These are phyloP conservation scores for Phenoliferia sp. DNA, from an alignment of 1,284 basidiomycete genomes.

Conservation along the genomic window DNA sequence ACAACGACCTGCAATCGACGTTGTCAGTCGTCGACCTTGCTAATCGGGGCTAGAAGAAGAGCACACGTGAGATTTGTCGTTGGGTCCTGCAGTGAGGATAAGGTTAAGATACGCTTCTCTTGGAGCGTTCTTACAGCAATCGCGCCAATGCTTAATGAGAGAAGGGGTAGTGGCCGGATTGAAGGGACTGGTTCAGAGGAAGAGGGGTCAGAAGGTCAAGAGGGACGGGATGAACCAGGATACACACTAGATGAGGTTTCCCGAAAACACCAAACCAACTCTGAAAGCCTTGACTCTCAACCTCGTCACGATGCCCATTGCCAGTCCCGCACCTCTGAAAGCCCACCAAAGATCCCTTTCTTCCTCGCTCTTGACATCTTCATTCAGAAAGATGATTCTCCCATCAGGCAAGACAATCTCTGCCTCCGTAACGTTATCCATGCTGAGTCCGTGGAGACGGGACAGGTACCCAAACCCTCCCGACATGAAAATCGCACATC, in stretches of 20 bases:
- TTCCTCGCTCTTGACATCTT: constrained; percentile 18
- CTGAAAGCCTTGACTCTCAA: constrained; percentile 82
- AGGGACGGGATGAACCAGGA: neutral
- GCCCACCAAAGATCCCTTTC: constrained; percentile 72
- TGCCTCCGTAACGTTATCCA: constrained; percentile 65
- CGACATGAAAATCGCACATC: constrained; percentile 22
- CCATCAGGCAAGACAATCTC: constrained; percentile 40
- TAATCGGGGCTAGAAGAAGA: neutral
- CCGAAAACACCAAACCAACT: constrained; percentile 80
- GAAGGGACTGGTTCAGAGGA: constrained; percentile 58
- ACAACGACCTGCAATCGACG: constrained; percentile 45
- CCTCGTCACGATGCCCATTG: constrained; percentile 77
- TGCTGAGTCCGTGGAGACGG: constrained; percentile 72
- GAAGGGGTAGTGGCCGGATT: constrained; percentile 75
- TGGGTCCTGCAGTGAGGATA: constrained; percentile 77
- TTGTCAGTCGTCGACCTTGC: neutral
- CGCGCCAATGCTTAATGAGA: constrained; percentile 82
- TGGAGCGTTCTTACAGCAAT: constrained; percentile 82
- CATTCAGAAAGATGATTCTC: constrained; percentile 28
- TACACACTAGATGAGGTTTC: constrained; percentile 78
- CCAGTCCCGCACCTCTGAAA: constrained; percentile 74
- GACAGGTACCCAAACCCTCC: constrained; percentile 87
- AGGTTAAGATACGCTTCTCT: constrained; percentile 82
- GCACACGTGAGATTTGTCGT: constrained; percentile 34
- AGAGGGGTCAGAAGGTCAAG: neutral